Evolutionary conservation across 164 flowering plant species (phyloP), one percentile per base, ranked within the genome.

Genomic region (Chimonanthus salicifolius): DNA sequence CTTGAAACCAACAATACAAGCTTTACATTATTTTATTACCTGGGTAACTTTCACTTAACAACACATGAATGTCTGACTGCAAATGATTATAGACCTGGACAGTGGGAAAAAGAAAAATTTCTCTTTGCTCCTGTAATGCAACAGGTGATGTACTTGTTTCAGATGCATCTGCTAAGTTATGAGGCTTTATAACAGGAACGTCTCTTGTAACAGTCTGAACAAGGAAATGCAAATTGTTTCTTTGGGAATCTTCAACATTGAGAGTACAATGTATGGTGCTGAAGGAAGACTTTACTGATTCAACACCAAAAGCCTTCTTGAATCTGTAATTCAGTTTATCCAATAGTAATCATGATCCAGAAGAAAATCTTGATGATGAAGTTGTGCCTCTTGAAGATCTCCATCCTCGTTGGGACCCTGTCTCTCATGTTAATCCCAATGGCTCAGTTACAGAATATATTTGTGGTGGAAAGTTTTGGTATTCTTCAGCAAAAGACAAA

Each of bases 81-180:
- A 95, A 78, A 13, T 84, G 79, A 80, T 95, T 95, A 76, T 79
- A 79, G 67, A 95, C 89, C 72, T 78, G 83, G 16, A 95, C 83
- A 4, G 99, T 92, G 47, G 99, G 99, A 80, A 91, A 90, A 72
- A 95, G 80, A 84, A 85, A 90, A 49, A 95, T 89, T 77, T 92
- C 94, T 80, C 88, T 95, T 76, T 93, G 97, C 84, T 88, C 96
- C 75, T 80, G 93, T 70, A 93, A 74, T 47, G 94, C 87, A 75
- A 88, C 81, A 62, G 88, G 80, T 71, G 87, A 72, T 73, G 72
- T 79, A 69, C 64, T 81, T 76, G 69, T 82, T 64, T 78, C 83
- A 66, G 77, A 70, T 46, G 76, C 67, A 76, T 82, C 85, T 62
- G 78, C 74, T 47, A 73, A 72, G 62, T 73, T 83, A 70, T 80